These are phyloP conservation scores for Leccinum subspadiceum DNA, from an alignment of 1,284 basidiomycete species.

Conservation along the genomic window DNA sequence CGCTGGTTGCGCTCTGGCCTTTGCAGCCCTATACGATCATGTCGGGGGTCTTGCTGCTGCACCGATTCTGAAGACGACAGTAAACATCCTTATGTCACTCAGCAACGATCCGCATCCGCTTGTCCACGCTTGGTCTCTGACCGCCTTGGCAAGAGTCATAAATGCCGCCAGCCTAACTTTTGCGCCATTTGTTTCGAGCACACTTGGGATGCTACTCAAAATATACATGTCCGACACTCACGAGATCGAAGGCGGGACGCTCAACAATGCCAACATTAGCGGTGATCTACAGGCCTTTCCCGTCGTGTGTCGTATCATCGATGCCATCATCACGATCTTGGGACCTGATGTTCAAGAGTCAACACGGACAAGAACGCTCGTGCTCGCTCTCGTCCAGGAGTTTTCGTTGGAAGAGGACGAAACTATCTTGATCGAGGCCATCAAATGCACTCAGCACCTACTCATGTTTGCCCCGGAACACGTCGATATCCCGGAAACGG, in stretches of 20 bases:
- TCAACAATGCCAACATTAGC: constrained; percentile 75
- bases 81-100: constrained; percentile 94
- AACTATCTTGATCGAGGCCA: constrained; percentile 88
- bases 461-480: constrained; percentile 91
- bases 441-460: constrained; percentile 95
- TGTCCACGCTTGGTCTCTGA: constrained; percentile 92
- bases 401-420: constrained; percentile 87
- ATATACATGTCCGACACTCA: constrained; percentile 87
- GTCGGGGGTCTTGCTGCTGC: constrained; percentile 94
- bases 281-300: constrained; percentile 93
- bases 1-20: constrained; percentile 91
- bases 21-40: constrained; percentile 91
- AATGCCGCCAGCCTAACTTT: constrained; percentile 84
- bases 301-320: constrained; percentile 87
- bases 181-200: constrained; percentile 84
- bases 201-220: constrained; percentile 89
- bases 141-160: constrained; percentile 84
- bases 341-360: constrained; percentile 96
- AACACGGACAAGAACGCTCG: constrained; percentile 73
- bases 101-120: constrained; percentile 95
- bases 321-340: constrained; percentile 90
- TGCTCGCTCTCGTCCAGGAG: constrained; percentile 85
- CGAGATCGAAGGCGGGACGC: constrained; percentile 89
- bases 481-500: constrained; percentile 76
- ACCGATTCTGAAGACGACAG: constrained; percentile 92